Evolutionary conservation across 2,329 filamentous ascomycete species (phyloP), one percentile per base, ranked within the genome.

Genomic region (Paecilomyces formosus): DNA sequence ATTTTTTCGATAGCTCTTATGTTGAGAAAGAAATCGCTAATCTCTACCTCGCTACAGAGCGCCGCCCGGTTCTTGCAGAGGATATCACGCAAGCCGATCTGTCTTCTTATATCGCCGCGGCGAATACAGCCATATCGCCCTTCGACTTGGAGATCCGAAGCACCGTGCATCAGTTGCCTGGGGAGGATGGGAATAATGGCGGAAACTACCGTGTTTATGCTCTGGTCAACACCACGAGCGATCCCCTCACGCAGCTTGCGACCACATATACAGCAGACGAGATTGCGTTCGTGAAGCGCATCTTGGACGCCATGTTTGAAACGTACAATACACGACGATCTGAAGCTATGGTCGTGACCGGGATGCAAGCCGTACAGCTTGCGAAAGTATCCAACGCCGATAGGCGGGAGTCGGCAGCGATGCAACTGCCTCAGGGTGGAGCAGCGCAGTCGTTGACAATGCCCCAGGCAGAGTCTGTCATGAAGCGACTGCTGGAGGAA

Each of bases 291-390:
- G 84, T 97, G 57, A 94, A 95, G 74, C 82, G 94, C 8, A 73
- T 97, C 2, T 82, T 99, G 0, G 92, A 97, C 71, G 86, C 84
- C 65, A 96, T 99, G 84, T 99, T 97, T 70, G 90, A 95, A 63
- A 88, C 85, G 21, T 86, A 91, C 77, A 97, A 97, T 70, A 90
- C 87, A 0, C 81, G 80, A 8, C 81, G 85, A n/a, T 85, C 86
- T 67, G 93, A 99, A 74, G 83, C 91, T 26, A 87, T 97, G 83
- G 92, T 90, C 3, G 78, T 97, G 3, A 88, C 85, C 12, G 82
- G 85, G 52, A 90, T 91, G 72, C 87, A 96, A 67, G 92, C 92
- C 2, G 79, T 89, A 56, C 87, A 90, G 65, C 76, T 95, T 3
- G 78, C 80, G 1, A 83, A 81, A 64, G 72, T 71, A 3, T 67